phyloP scores from a whole-genome alignment of 1,139 yeast species.

The Pneumocystis wakefieldiae region DNA sequence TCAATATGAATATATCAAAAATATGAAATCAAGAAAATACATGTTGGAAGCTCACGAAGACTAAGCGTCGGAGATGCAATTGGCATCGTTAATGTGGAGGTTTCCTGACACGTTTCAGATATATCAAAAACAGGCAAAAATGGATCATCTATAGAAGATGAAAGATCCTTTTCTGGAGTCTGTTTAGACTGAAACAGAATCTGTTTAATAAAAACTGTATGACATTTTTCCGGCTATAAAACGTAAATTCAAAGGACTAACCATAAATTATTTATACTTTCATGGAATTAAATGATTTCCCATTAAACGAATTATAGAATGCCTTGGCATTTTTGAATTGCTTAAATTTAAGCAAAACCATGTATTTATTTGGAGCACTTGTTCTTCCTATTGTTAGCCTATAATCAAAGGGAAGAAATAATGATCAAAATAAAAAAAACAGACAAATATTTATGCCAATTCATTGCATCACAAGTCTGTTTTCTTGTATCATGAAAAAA shows the following conservation, averaged over 20 bases:
- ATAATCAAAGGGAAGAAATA: neutral
- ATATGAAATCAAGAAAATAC: slow-evolving; percentile 21
- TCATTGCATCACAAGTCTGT: neutral
- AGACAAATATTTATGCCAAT: neutral
- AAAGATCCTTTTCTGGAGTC: slow-evolving; percentile 27
- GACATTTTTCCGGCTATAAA: slow-evolving; percentile 55
- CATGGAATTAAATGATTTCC: slow-evolving; percentile 66
- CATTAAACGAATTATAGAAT: slow-evolving; percentile 56
- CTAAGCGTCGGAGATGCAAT: slow-evolving; percentile 23
- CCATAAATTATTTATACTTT: slow-evolving; percentile 27
- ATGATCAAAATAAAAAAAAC: neutral
- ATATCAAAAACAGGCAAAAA: slow-evolving; percentile 31
- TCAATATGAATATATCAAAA: neutral
- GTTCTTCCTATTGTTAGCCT: slow-evolving; percentile 22
- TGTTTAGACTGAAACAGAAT: slow-evolving; percentile 31
- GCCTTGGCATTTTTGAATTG: slow-evolving; percentile 39
- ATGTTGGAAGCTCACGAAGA: slow-evolving; percentile 63
- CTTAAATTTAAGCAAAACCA: slow-evolving; percentile 65
- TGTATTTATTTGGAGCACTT: slow-evolving; percentile 51
- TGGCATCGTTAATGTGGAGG: slow-evolving; percentile 13
- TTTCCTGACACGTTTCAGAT: slow-evolving; percentile 9
- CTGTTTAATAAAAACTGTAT: slow-evolving; percentile 54
- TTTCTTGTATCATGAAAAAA: neutral
- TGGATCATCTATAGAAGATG: slow-evolving; percentile 62
- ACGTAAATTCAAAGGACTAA: neutral